Percentiles rank a stretch among this genome's conserved stretches.
phyloP scores from a whole-genome alignment of 139 green algal species.

The Haematococcus sp. region DNA sequence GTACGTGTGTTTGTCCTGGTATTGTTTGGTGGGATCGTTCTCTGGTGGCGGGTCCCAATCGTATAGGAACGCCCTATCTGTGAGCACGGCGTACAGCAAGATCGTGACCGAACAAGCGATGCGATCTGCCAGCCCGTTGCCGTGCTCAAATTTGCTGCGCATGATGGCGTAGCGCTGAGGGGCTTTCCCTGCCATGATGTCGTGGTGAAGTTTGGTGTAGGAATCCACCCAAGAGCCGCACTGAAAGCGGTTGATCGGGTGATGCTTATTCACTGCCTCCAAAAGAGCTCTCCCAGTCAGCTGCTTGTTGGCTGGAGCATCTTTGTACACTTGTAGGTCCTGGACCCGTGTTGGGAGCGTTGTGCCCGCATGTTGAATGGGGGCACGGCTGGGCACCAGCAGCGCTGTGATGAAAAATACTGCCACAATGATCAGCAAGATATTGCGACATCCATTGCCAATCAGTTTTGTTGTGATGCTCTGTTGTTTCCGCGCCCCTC shows the following conservation, averaged over 20 bases:
- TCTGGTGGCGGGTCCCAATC: conserved; percentile 18
- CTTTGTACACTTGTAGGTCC: too few relatives aligned
- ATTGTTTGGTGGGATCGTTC: background rate
- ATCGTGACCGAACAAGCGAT: conserved; percentile 17
- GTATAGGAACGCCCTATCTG: conserved; percentile 24
- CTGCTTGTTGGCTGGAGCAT: too few relatives aligned
- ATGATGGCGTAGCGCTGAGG: conserved; percentile 29
- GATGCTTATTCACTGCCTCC: background rate
- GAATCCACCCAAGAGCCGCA: conserved; percentile 12
- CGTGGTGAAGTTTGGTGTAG: conserved; percentile 15
- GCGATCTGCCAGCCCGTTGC: conserved; percentile 29
- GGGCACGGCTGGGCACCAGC: too few relatives aligned
- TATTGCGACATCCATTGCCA: too few relatives aligned
- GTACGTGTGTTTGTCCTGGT: background rate
- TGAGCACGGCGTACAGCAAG: conserved; percentile 21
- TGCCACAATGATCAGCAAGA: too few relatives aligned
- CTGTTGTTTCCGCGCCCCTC: too few relatives aligned
- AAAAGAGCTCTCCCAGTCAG: background rate
- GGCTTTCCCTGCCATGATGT: conserved; percentile 14
- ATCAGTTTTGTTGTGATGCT: too few relatives aligned
- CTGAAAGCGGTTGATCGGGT: conserved; percentile 21
- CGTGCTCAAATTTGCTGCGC: conserved; percentile 18
- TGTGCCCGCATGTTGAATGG: too few relatives aligned
- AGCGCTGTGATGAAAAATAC: too few relatives aligned
- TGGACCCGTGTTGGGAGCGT: too few relatives aligned